Conservation (phyloP, 768 basidiomycete genomes). For the Hygrocybe punicea region DNA sequence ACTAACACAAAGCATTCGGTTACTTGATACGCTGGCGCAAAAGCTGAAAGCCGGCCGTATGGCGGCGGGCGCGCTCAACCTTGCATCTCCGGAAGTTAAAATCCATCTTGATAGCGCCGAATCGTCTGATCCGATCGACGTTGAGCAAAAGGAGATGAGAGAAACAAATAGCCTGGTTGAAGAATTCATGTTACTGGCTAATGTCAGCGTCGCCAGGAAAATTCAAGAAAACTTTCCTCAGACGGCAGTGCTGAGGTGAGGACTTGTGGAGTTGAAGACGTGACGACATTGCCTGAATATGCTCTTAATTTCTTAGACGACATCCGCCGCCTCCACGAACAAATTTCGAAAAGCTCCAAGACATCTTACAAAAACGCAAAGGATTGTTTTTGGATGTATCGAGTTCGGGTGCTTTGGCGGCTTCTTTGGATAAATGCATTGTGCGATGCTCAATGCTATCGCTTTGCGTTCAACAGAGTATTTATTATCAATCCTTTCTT, state of each 20-base stretch:
- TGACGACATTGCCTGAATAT: background rate
- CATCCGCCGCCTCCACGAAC: constrained; percentile 88
- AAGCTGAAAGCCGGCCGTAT: constrained; percentile 84
- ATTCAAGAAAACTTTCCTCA: constrained; percentile 95
- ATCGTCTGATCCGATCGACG: constrained; percentile 92
- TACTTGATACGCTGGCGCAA: constrained; percentile 82
- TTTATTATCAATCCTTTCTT: background rate
- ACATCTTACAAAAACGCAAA: constrained; percentile 82
- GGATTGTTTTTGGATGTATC: constrained; percentile 85
- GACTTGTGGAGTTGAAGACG: background rate
- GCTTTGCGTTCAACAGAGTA: background rate
- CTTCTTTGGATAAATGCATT: constrained; percentile 81
- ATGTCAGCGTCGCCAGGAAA: constrained; percentile 86
- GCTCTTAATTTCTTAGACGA: constrained; percentile 57
- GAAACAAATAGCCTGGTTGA: constrained; percentile 98
- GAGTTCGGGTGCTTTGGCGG: constrained; percentile 84
- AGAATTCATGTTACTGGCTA: constrained; percentile 98
- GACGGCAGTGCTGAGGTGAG: constrained; percentile 84
- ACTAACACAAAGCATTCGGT: constrained; percentile 78
- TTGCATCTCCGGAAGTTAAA: constrained; percentile 97
- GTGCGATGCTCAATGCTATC: constrained; percentile 44
- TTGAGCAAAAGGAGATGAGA: constrained; percentile 87
- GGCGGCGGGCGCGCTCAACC: constrained; percentile 94
- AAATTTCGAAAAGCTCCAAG: constrained; percentile 95
- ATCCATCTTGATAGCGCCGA: constrained; percentile 93